A percentile compares a stretch with the other conserved stretches of the same genome.
phyloP scores from a whole-genome alignment of 495 filamentous ascomycete species.

The Penicillium steckii region DNA sequence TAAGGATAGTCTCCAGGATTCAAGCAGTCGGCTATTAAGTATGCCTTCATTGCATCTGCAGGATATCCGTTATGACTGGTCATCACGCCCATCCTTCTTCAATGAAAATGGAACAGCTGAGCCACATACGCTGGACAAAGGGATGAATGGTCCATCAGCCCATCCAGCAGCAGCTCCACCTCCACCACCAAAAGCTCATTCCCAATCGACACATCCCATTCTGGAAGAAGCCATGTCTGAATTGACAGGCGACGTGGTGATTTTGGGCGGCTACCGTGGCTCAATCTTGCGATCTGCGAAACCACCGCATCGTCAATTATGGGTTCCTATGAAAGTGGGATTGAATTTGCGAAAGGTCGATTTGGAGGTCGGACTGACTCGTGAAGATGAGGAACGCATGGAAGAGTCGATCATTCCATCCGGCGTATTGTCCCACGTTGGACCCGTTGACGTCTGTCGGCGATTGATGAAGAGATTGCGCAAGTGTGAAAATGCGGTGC shows the following conservation, averaged over 20 bases:
- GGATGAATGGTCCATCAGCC: slow-evolving; percentile 1
- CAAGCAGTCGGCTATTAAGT: slow-evolving; percentile 68
- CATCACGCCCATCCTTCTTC: slow-evolving; percentile 25
- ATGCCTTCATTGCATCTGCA: slow-evolving; percentile 55
- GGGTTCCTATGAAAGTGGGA: slow-evolving; percentile 93
- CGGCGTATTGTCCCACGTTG: slow-evolving; percentile 86
- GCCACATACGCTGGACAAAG: slow-evolving; percentile 8
- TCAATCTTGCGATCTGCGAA: slow-evolving; percentile 85
- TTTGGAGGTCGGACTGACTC: slow-evolving; percentile 79
- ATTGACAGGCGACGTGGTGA: slow-evolving; percentile 79
- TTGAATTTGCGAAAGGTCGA: slow-evolving; percentile 90
- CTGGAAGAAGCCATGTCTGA: slow-evolving; percentile 66
- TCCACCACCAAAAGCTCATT: slow-evolving; percentile 25
- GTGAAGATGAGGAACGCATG: slow-evolving; percentile 85
- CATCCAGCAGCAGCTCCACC: slow-evolving; percentile 14
- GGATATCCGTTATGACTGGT: slow-evolving; percentile 47
- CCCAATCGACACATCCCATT: slow-evolving; percentile 42
- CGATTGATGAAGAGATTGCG: slow-evolving; percentile 76
- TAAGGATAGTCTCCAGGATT: slow-evolving; percentile 79
- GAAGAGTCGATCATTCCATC: slow-evolving; percentile 75
- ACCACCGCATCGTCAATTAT: slow-evolving; percentile 76
- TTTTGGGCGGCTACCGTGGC: slow-evolving; percentile 89
- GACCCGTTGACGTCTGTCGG: slow-evolving; percentile 86
- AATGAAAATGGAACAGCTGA: slow-evolving; percentile 18
- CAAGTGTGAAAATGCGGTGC: slow-evolving; percentile 67